A percentile compares a stretch with the other conserved stretches of the same genome.
Evolutionary conservation across 106 monocot genomes (phyloP).

Genomic region (Platanthera zijinensis): DNA sequence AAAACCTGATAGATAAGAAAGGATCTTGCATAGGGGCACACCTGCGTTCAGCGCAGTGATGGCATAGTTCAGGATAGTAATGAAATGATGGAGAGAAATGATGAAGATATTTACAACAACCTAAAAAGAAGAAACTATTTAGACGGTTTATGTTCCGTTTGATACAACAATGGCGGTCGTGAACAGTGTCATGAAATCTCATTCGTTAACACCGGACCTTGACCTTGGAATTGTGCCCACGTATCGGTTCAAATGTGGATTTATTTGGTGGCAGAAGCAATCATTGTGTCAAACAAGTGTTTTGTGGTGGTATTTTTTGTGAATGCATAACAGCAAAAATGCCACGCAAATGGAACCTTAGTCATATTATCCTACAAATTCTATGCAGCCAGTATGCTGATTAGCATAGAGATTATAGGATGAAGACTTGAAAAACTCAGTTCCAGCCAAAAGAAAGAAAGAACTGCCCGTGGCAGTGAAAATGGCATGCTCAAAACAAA

Average conservation of each 20-base stretch:
- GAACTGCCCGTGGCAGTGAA: neutral
- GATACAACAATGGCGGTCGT: too few relatives aligned
- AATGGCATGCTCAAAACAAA: neutral
- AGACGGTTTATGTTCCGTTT: too few relatives aligned
- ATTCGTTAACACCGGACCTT: too few relatives aligned
- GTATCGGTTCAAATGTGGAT: neutral
- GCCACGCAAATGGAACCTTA: neutral
- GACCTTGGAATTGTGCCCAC: too few relatives aligned
- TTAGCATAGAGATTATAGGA: neutral
- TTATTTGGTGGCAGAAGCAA: neutral
- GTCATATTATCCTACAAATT: neutral
- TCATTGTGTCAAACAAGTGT: neutral
- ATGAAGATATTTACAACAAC: neutral
- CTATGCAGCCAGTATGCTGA: neutral
- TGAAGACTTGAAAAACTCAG: neutral
- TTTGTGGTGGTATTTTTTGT: too few relatives aligned
- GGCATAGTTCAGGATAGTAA: neutral
- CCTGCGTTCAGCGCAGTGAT: conserved; percentile 25
- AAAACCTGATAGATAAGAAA: conserved; percentile 54
- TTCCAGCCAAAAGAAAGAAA: neutral
- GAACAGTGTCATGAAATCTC: too few relatives aligned
- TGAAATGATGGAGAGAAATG: too few relatives aligned
- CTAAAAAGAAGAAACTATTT: neutral
- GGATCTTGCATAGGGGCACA: conserved; percentile 75
- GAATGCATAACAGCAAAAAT: too few relatives aligned